phyloP scores from a whole-genome alignment of 1,139 yeast genomes.

The Hansenula lynferdii region DNA sequence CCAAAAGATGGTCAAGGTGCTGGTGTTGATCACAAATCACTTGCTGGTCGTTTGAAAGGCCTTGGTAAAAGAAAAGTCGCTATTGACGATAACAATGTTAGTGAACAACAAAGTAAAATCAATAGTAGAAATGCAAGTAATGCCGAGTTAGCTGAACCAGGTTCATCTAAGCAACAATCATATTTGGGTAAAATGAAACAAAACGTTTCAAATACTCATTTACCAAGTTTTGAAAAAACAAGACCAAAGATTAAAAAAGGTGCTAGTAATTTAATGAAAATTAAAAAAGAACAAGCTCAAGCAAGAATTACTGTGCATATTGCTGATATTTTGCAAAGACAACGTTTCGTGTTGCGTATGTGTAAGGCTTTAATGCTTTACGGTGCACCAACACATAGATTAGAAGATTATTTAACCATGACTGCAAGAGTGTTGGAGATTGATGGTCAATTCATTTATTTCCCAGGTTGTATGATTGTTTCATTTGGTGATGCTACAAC shows the following conservation, averaged over 20 bases:
- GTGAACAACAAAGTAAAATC: slow-evolving; percentile 12
- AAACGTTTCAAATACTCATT: slow-evolving; percentile 2
- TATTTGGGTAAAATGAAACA: slow-evolving; percentile 7
- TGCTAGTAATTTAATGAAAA: slow-evolving; percentile 17
- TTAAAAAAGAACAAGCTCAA: slow-evolving; percentile 39
- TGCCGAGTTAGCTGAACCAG: slow-evolving; percentile 12
- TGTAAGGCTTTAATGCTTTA: slow-evolving; percentile 87
- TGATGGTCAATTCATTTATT: slow-evolving; percentile 85
- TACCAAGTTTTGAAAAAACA: slow-evolving; percentile 17
- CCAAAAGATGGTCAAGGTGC: slow-evolving; percentile 16
- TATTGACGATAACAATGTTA: slow-evolving; percentile 19
- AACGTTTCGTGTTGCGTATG: slow-evolving; percentile 74
- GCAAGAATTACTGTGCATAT: slow-evolving; percentile 83
- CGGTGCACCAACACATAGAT: slow-evolving; percentile 93
- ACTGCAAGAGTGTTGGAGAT: slow-evolving; percentile 86
- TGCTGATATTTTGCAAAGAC: slow-evolving; percentile 82
- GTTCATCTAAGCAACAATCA: too few relatives aligned
- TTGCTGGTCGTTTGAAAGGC: slow-evolving; percentile 12
- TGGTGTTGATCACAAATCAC: background rate
- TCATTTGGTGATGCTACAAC: slow-evolving; percentile 92
- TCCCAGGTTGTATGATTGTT: slow-evolving; percentile 92
- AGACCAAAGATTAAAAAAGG: slow-evolving; percentile 23
- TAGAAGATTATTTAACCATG: slow-evolving; percentile 89
- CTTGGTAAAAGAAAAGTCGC: slow-evolving; percentile 15
- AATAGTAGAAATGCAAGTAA: slow-evolving; percentile 16